Conservation (phyloP, 495 filamentous ascomycete genomes). For the Penicillium cataractarum region DNA sequence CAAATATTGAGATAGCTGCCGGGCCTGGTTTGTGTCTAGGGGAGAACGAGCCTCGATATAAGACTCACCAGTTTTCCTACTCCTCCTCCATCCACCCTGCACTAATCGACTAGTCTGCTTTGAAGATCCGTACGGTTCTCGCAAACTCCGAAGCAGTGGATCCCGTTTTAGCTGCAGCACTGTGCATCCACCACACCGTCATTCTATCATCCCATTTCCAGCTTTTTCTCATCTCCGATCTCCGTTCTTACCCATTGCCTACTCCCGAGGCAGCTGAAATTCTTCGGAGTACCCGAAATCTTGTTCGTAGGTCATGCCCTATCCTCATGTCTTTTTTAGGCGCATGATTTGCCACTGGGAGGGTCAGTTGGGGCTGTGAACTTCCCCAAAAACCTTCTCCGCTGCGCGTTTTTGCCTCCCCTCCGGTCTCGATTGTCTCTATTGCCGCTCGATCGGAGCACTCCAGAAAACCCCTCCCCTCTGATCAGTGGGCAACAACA, state of each 20-base stretch:
- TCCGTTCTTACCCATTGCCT: background rate
- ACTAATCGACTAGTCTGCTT: background rate
- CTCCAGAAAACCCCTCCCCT: background rate
- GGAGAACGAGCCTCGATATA: background rate
- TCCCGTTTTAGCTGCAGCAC: conserved; percentile 13
- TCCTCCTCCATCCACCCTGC: too few relatives aligned
- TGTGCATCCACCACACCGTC: conserved; percentile 38
- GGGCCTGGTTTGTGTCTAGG: background rate
- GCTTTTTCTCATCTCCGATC: background rate
- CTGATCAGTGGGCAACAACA: background rate
- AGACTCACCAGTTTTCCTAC: background rate
- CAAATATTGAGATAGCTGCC: background rate
- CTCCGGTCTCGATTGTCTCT: too few relatives aligned
- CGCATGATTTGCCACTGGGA: conserved; percentile 7
- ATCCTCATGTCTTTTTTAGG: background rate
- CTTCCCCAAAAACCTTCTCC: background rate
- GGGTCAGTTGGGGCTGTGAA: conserved; percentile 6
- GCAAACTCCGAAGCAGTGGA: conserved; percentile 5
- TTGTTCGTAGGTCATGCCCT: conserved; percentile 4
- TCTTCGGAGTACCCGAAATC: background rate
- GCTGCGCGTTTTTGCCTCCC: background rate
- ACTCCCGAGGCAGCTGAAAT: conserved; percentile 1
- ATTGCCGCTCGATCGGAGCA: background rate
- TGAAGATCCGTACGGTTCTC: background rate
- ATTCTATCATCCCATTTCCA: conserved; percentile 24